These are phyloP conservation scores for Vishniacozyma victoriae DNA, from an alignment of 768 basidiomycete species.

Conservation along the genomic window DNA sequence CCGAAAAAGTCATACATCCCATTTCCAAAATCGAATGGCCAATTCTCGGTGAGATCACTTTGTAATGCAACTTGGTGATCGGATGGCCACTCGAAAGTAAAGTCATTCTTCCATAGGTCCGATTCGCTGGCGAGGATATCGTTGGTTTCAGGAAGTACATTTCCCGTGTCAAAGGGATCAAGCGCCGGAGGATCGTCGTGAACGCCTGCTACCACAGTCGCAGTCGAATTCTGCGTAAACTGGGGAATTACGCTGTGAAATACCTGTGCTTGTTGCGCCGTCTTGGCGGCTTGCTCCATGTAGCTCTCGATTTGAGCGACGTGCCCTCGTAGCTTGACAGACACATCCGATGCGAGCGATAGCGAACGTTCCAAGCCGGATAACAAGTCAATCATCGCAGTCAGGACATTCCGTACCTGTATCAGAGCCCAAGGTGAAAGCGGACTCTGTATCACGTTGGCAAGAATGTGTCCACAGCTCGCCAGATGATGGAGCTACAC, in stretches of 20 bases:
- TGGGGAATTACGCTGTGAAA: not conserved
- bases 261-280: not conserved
- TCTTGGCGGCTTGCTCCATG: not conserved
- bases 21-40: not conserved
- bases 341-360: not conserved
- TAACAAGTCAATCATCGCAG: conserved; percentile 32
- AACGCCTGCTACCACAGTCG: too few species aligned
- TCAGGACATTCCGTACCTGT: conserved; percentile 29
- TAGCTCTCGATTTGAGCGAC: not conserved
- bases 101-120: not conserved
- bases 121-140: too few species aligned
- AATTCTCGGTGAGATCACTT: not conserved
- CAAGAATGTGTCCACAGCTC: conserved; percentile 39
- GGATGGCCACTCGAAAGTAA: not conserved
- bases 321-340: not conserved
- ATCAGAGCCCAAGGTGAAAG: conserved; percentile 26
- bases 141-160: not conserved
- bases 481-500: conserved; percentile 40
- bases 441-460: conserved; percentile 29
- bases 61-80: not conserved
- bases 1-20: not conserved
- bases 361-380: conserved; percentile 14
- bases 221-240: not conserved
- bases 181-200: too few species aligned
- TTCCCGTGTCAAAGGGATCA: too few species aligned